A percentile compares a stretch with the other conserved stretches of the same genome.
phyloP scores from a whole-genome alignment of 352 stramenopile species.

The Pythium pyrilobum region DNA sequence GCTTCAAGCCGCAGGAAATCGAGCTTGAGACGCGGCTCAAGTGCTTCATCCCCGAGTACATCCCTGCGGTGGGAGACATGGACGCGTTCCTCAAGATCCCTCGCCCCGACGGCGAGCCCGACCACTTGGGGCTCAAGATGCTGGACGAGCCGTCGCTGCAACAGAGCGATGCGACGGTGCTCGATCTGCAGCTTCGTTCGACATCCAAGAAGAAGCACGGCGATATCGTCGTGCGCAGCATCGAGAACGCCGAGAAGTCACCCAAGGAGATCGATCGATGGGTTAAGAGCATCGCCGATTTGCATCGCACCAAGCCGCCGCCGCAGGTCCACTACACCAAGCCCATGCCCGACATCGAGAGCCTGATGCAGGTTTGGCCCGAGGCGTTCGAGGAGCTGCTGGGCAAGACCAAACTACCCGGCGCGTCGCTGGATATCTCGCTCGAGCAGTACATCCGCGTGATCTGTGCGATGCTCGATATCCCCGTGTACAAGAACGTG shows the following conservation, averaged over 20 bases:
- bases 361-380: conserved; percentile 90
- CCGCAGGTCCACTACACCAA: conserved; percentile 92
- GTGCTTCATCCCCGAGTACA: conserved; percentile 96
- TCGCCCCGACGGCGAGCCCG: conserved; percentile 84
- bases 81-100: conserved; percentile 96
- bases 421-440: conserved; percentile 86
- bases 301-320: conserved; percentile 91
- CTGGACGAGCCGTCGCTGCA: conserved; percentile 90
- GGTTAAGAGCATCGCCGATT: conserved; percentile 94
- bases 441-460: conserved; percentile 92
- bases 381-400: conserved; percentile 84
- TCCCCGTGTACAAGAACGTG: conserved; percentile 93
- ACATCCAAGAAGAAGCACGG: conserved; percentile 94
- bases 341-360: conserved; percentile 94
- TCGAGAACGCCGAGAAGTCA: conserved; percentile 93
- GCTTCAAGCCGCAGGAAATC: conserved; percentile 94
- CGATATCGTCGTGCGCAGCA: conserved; percentile 89
- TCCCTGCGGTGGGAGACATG: conserved; percentile 95
- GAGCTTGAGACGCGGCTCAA: conserved; percentile 94
- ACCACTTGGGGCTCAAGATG: conserved; percentile 91
- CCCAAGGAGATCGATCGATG: conserved; percentile 92
- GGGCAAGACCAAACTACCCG: conserved; percentile 61
- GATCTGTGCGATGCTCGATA: conserved; percentile 92
- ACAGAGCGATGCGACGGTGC: conserved; percentile 93
- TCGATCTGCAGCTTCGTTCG: conserved; percentile 93